Evolutionary conservation across 352 stramenopile genomes (phyloP).

Genomic region (Phytophthora pinifolia): DNA sequence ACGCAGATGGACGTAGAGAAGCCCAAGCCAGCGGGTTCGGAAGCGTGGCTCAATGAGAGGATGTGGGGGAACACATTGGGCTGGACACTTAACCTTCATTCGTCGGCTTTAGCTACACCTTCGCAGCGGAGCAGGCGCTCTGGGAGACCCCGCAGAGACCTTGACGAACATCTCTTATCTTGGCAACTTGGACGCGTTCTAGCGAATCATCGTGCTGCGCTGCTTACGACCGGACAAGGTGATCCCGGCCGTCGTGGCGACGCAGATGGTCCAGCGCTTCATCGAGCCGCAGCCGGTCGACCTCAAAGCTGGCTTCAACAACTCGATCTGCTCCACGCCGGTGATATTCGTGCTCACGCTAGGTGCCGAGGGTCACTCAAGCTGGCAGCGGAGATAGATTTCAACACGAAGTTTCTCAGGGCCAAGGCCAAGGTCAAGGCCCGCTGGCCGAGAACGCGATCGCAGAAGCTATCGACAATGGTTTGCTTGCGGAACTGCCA

Average conservation of each 20-base stretch:
- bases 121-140: conserved; percentile 49
- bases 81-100: conserved; percentile 66
- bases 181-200: conserved; percentile 75
- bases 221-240: conserved; percentile 94
- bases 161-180: conserved; percentile 59
- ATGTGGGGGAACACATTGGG: conserved; percentile 89
- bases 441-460: conserved; percentile 92
- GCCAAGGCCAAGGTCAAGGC: conserved; percentile 94
- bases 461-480: conserved; percentile 91
- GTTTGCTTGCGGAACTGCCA: conserved; percentile 97
- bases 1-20: conserved; percentile 89
- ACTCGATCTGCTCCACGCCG: conserved; percentile 93
- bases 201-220: conserved; percentile 90
- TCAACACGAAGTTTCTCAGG: conserved; percentile 94
- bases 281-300: conserved; percentile 95
- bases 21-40: conserved; percentile 57
- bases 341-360: conserved; percentile 96
- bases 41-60: conserved; percentile 87
- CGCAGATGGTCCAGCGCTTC: conserved; percentile 89
- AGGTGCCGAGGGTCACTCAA: conserved; percentile 94
- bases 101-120: conserved; percentile 47
- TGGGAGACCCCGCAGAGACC: conserved; percentile 82
- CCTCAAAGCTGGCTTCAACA: conserved; percentile 89
- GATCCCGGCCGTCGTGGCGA: conserved; percentile 87
- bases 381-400: conserved; percentile 89